Percentiles rank a stretch among this genome's conserved stretches.
Evolutionary conservation across 345 rosid genomes (phyloP).

Genomic region (Viola odorata): DNA sequence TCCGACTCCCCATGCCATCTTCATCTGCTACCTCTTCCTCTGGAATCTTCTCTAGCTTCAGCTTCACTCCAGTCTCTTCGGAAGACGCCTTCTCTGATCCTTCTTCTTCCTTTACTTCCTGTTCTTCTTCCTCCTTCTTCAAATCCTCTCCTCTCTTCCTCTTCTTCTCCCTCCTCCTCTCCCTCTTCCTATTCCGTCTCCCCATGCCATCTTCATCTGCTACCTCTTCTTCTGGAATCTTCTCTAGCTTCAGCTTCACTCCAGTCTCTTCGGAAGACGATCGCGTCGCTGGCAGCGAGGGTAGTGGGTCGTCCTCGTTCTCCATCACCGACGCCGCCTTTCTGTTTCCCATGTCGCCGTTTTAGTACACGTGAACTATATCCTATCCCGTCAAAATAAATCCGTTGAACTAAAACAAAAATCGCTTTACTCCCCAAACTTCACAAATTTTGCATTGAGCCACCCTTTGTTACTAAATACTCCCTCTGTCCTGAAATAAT

Average conservation of each 20-base stretch:
- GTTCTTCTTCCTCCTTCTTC: constrained; percentile 26
- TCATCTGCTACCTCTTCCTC: no score
- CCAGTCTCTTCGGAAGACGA: constrained; percentile 19
- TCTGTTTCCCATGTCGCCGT: no score
- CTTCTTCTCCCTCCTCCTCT: constrained; percentile 19
- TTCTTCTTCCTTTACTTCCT: constrained; percentile 33
- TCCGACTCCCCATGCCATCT: no score
- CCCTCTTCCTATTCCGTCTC: constrained; percentile 21
- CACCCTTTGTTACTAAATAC: no score
- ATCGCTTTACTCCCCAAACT: no score
- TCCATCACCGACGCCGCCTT: constrained; percentile 68
- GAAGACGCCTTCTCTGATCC: constrained; percentile 43
- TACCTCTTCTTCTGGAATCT: constrained; percentile 37
- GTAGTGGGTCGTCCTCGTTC: constrained; percentile 45
- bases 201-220: constrained; percentile 29
- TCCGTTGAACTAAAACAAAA: no score
- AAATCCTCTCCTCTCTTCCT: constrained; percentile 12
- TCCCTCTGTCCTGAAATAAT: no score
- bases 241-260: constrained; percentile 56
- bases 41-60: no score
- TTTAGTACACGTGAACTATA: no score
- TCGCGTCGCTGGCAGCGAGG: constrained; percentile 13
- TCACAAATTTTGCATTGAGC: no score
- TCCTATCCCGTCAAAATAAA: no score
- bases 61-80: no score